Conservation (phyloP, 352 stramenopile genomes). For the Halophytophthora polymorphica region DNA sequence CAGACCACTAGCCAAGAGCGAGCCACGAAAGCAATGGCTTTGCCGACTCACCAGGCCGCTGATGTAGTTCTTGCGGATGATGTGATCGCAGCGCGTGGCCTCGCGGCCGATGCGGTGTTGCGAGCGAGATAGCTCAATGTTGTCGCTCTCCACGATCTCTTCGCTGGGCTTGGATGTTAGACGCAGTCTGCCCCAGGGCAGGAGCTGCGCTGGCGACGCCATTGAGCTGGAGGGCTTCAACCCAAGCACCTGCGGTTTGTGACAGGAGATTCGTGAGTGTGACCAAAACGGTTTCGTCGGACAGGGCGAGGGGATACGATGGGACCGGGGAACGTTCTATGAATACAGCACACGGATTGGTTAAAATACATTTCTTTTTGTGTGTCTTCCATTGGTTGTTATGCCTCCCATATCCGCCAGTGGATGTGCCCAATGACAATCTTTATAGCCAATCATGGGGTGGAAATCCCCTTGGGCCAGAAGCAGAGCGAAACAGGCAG, state of each 20-base stretch:
- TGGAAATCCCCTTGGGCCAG: neutral
- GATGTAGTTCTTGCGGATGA: slow-evolving; percentile 46
- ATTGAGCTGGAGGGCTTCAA: slow-evolving; percentile 1
- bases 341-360: too few species aligned
- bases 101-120: slow-evolving; percentile 48
- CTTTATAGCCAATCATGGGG: neutral
- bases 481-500: neutral
- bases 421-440: too few species aligned
- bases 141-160: slow-evolving; percentile 24
- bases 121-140: slow-evolving; percentile 37
- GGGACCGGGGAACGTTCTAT: too few species aligned
- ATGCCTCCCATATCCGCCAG: too few species aligned
- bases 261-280: slow-evolving; percentile 8
- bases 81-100: slow-evolving; percentile 29
- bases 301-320: too few species aligned
- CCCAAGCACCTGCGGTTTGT: neutral
- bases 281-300: too few species aligned
- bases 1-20: too few species aligned
- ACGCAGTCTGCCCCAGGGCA: slow-evolving; percentile 60
- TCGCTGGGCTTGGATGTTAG: slow-evolving; percentile 25
- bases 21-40: too few species aligned
- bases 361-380: too few species aligned
- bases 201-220: slow-evolving; percentile 5
- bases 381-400: too few species aligned
- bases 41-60: slow-evolving; percentile 41